Percentiles rank a stretch among this genome's conserved stretches.
These are phyloP conservation scores for Colletotrichum noveboracense DNA, from an alignment of 2,329 filamentous ascomycete species.

Conservation along the genomic window DNA sequence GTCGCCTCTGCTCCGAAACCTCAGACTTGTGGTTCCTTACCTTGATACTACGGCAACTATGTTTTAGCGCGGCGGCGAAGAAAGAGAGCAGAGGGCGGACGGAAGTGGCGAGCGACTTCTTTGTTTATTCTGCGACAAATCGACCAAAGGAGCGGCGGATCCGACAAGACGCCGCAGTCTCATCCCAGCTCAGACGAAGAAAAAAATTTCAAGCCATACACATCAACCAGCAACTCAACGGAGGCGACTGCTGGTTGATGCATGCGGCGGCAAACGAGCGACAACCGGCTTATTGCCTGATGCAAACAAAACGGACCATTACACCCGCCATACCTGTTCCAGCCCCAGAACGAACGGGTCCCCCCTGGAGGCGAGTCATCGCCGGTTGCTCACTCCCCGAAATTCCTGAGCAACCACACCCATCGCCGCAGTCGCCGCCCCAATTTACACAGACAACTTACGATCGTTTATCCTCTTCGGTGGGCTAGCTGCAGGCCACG, in stretches of 20 bases:
- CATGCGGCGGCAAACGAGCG: conserved; percentile 14
- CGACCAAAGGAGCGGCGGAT: conserved; percentile 6
- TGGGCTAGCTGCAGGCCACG: conserved; percentile 34
- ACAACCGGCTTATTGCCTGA: background rate
- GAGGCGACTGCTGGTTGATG: background rate
- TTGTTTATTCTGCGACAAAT: conserved; percentile 9
- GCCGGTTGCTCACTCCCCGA: background rate
- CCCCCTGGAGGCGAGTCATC: conserved; percentile 7
- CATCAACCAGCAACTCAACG: background rate
- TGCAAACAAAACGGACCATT: conserved; percentile 2
- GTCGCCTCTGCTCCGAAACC: background rate
- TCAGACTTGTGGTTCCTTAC: background rate
- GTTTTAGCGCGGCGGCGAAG: background rate
- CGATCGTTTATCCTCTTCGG: conserved; percentile 22
- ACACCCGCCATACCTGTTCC: background rate
- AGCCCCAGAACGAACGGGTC: background rate
- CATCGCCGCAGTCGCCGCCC: background rate
- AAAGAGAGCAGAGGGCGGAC: background rate
- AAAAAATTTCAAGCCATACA: background rate
- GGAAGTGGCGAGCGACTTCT: conserved; percentile 1
- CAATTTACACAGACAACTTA: background rate
- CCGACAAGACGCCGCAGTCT: background rate
- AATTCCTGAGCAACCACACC: background rate
- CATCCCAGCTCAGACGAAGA: background rate
- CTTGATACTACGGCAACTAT: background rate